Conservation (phyloP, 2,329 filamentous ascomycete genomes). For the Ilyonectria mors-panacis region DNA sequence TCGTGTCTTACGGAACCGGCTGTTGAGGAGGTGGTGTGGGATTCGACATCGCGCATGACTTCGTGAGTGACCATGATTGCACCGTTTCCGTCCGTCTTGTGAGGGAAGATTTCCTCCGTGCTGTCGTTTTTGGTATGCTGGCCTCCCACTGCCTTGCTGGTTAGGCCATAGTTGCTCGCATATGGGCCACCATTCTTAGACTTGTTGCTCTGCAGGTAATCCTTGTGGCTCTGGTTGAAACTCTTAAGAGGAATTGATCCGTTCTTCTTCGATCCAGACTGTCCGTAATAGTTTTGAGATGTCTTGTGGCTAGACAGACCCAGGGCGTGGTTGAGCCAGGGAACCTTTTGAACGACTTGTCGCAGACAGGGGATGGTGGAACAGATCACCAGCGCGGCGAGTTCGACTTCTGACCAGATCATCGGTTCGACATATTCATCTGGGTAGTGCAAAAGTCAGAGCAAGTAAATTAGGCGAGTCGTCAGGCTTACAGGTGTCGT, state of each 20-base stretch:
- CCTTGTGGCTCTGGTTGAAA: slow-evolving; percentile 31
- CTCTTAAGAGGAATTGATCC: slow-evolving; percentile 37
- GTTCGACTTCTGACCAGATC: slow-evolving; percentile 51
- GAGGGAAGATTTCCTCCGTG: slow-evolving; percentile 41
- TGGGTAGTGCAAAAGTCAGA: slow-evolving; percentile 16
- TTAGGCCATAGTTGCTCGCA: slow-evolving; percentile 30
- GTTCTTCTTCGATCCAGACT: slow-evolving; percentile 27
- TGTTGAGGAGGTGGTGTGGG: slow-evolving; percentile 27
- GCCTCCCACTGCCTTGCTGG: slow-evolving; percentile 36
- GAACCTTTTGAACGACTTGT: slow-evolving; percentile 49
- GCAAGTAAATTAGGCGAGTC: background rate
- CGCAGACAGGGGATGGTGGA: slow-evolving; percentile 52
- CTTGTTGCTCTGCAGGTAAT: slow-evolving; percentile 32
- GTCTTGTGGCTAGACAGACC: slow-evolving; percentile 44
- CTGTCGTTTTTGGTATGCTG: slow-evolving; percentile 40
- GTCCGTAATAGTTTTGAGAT: slow-evolving; percentile 31
- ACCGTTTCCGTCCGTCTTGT: slow-evolving; percentile 37
- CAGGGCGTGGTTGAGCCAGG: slow-evolving; percentile 48
- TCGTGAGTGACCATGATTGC: slow-evolving; percentile 41
- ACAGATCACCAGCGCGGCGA: slow-evolving; percentile 52
- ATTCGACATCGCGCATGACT: slow-evolving; percentile 34
- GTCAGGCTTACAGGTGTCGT: slow-evolving; percentile 44
- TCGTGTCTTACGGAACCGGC: slow-evolving; percentile 27
- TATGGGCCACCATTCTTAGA: slow-evolving; percentile 18
- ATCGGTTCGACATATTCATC: slow-evolving; percentile 47